Conservation (phyloP, 2,329 filamentous ascomycete genomes). For the Trichoderma atrobrunneum region DNA sequence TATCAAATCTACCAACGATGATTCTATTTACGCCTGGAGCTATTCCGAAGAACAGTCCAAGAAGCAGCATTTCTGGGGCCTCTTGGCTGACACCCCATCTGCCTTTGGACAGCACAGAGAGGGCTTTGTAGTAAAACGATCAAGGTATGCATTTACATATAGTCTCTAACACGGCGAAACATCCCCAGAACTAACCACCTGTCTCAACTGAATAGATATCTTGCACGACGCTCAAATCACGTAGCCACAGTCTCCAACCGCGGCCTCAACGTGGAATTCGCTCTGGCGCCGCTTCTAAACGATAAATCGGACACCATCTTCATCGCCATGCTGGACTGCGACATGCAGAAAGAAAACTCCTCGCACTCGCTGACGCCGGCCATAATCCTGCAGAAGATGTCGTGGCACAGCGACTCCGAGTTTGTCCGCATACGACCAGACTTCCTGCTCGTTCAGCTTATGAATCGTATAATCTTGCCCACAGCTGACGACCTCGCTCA, state of each 20-base stretch:
- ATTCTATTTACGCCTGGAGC: constrained; percentile 32
- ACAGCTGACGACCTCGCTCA: constrained; percentile 22
- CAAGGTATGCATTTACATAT: constrained; percentile 22
- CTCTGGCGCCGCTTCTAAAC: constrained; percentile 28
- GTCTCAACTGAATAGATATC: constrained; percentile 23
- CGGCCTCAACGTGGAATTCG: constrained; percentile 28
- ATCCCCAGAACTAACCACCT: background rate
- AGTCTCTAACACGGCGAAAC: background rate
- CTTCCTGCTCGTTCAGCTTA: constrained; percentile 26
- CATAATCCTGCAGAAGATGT: constrained; percentile 30
- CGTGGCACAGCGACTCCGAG: constrained; percentile 29
- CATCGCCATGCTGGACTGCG: constrained; percentile 30
- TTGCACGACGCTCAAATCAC: constrained; percentile 25
- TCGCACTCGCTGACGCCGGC: constrained; percentile 21
- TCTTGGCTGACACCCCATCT: constrained; percentile 28
- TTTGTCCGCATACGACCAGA: constrained; percentile 31
- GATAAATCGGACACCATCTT: constrained; percentile 30
- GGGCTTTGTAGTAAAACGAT: background rate
- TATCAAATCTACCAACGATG: constrained; percentile 30
- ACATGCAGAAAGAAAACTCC: constrained; percentile 24
- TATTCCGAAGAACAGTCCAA: constrained; percentile 19
- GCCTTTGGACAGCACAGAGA: constrained; percentile 27
- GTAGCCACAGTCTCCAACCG: constrained; percentile 27
- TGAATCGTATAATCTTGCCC: constrained; percentile 30
- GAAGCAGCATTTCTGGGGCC: constrained; percentile 27